Evolutionary conservation across 495 filamentous ascomycete genomes (phyloP).

Genomic region (Trichocladium uniseriatum): DNA sequence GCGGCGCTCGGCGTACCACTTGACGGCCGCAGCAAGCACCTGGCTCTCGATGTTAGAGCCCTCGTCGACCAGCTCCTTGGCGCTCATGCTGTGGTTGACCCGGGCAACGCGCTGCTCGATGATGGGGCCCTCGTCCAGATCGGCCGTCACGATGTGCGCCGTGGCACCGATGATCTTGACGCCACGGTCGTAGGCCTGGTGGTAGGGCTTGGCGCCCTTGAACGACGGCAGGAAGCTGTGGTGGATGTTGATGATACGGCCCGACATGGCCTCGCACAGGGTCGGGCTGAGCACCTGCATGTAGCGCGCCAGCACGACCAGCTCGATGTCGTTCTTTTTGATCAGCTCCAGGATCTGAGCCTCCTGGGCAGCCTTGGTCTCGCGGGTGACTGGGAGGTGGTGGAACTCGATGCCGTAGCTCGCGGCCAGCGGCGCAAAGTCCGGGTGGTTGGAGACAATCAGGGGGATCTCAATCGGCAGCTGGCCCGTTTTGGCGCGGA

Average conservation of each 20-base stretch:
- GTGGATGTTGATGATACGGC: slow-evolving; percentile 75
- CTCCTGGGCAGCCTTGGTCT: slow-evolving; percentile 62
- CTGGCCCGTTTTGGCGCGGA: slow-evolving; percentile 54
- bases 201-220: slow-evolving; percentile 75
- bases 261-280: slow-evolving; percentile 63
- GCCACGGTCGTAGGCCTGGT: slow-evolving; percentile 67
- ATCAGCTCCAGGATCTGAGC: slow-evolving; percentile 54
- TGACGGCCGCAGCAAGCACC: slow-evolving; percentile 60
- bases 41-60: slow-evolving; percentile 69
- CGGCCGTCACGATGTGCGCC: slow-evolving; percentile 67
- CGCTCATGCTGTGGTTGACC: slow-evolving; percentile 59
- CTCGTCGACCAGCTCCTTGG: slow-evolving; percentile 61
- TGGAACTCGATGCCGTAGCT: slow-evolving; percentile 64
- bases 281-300: slow-evolving; percentile 70
- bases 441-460: slow-evolving; percentile 65
- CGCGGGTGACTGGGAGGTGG: slow-evolving; percentile 61
- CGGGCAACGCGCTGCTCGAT: slow-evolving; percentile 67
- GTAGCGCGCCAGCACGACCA: slow-evolving; percentile 70
- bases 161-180: slow-evolving; percentile 75
- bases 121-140: slow-evolving; percentile 68
- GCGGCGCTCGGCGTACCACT: slow-evolving; percentile 62
- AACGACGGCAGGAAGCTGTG: slow-evolving; percentile 70
- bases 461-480: slow-evolving; percentile 60
- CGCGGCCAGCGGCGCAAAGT: slow-evolving; percentile 55
- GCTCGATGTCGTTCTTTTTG: slow-evolving; percentile 52